Evolutionary conservation across 1,284 basidiomycete genomes (phyloP).

Genomic region (Ganoderma lucidum): DNA sequence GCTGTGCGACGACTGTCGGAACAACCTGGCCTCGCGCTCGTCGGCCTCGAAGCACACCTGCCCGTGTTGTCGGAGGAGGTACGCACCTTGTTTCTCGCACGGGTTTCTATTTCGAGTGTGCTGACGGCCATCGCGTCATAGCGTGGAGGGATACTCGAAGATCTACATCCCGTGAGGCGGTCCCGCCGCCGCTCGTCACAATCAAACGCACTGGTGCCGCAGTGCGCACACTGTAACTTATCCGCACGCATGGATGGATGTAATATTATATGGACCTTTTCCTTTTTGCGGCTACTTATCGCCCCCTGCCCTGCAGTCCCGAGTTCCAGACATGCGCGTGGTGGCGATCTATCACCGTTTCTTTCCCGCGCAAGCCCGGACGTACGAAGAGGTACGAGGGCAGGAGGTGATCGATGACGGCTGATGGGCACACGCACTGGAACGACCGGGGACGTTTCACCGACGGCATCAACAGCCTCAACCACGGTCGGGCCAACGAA

Average conservation of each 20-base stretch:
- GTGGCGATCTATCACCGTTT: neutral
- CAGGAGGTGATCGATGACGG: neutral
- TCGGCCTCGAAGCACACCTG: constrained; percentile 73
- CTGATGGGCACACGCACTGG: neutral
- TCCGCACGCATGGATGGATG: constrained; percentile 6
- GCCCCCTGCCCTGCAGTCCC: neutral
- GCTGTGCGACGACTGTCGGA: constrained; percentile 76
- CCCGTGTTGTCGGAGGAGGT: constrained; percentile 77
- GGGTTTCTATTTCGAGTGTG: neutral
- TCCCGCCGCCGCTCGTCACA: neutral
- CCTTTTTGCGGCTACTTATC: neutral
- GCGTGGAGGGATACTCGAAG: constrained; percentile 77
- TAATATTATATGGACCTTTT: neutral
- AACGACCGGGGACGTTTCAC: neutral
- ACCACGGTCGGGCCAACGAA: neutral
- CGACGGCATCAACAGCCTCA: neutral
- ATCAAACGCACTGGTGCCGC: neutral
- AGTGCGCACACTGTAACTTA: neutral
- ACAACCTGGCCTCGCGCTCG: constrained; percentile 69
- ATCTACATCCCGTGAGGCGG: constrained; percentile 52
- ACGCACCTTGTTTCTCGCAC: constrained; percentile 5
- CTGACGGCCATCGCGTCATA: constrained; percentile 37
- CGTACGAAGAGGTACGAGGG: neutral
- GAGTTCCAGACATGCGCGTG: neutral
- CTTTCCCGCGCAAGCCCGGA: neutral